A percentile compares a stretch with the other conserved stretches of the same genome.
These are phyloP conservation scores for Backusella liffmaniae DNA, from an alignment of 192 early-diverging fungal species.

Conservation along the genomic window DNA sequence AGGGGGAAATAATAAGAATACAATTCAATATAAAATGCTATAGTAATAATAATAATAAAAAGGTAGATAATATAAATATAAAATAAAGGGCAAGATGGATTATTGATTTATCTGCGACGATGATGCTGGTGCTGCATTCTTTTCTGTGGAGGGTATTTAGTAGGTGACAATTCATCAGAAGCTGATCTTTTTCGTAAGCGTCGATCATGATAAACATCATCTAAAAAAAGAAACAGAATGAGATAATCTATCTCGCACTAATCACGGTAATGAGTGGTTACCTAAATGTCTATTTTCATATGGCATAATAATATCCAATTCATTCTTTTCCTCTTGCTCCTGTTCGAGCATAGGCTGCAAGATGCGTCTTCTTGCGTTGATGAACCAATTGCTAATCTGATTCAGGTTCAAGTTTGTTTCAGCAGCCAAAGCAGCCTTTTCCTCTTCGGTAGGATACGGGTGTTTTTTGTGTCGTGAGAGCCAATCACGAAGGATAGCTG, in stretches of 20 bases:
- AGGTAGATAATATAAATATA: background rate
- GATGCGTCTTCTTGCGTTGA: slow-evolving; percentile 52
- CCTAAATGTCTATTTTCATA: slow-evolving; percentile 12
- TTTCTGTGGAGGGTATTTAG: slow-evolving; percentile 5
- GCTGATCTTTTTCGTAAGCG: slow-evolving; percentile 13
- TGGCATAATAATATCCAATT: slow-evolving; percentile 23
- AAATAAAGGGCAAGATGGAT: background rate
- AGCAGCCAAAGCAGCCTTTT: slow-evolving; percentile 40
- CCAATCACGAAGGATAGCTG: slow-evolving; percentile 47
- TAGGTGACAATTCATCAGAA: background rate
- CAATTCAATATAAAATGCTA: slow-evolving; percentile 8
- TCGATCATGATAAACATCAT: slow-evolving; percentile 5
- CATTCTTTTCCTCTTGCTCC: slow-evolving; percentile 16
- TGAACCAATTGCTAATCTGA: slow-evolving; percentile 61
- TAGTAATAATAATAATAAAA: background rate
- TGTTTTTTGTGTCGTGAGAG: slow-evolving; percentile 44
- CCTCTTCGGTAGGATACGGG: slow-evolving; percentile 53
- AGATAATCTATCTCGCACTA: background rate
- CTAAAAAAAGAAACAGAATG: background rate
- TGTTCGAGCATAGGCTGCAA: slow-evolving; percentile 49
- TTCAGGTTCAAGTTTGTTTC: slow-evolving; percentile 49
- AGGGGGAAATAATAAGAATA: background rate
- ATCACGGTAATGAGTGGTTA: background rate
- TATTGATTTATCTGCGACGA: background rate
- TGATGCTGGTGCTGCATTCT: background rate